These are phyloP conservation scores for Lasiosphaeris hirsuta DNA, from an alignment of 495 filamentous ascomycete genomes.

Conservation along the genomic window DNA sequence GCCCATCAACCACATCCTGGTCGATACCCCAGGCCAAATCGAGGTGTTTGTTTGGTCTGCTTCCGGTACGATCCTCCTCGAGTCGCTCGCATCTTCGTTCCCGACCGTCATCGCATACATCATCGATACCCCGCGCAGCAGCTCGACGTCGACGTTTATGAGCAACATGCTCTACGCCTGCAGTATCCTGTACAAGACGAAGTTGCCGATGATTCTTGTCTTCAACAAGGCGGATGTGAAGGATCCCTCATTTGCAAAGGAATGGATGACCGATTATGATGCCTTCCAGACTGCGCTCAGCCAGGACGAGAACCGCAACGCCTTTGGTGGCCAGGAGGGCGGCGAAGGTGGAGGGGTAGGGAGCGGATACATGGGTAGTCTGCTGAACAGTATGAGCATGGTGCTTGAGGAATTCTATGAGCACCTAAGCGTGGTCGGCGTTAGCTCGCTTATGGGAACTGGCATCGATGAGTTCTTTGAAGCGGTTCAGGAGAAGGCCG, in stretches of 20 bases:
- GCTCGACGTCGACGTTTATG: conserved; percentile 95
- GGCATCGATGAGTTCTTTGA: conserved; percentile 92
- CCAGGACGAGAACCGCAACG: conserved; percentile 72
- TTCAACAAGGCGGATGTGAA: conserved; percentile 98
- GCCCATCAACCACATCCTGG: conserved; percentile 76
- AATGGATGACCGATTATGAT: conserved; percentile 99
- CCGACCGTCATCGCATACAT: conserved; percentile 96
- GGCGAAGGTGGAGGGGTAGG: conserved; percentile 57
- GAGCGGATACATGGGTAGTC: conserved; percentile 93
- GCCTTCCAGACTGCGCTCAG: conserved; percentile 85
- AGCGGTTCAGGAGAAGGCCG: conserved; percentile 77
- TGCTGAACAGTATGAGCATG: conserved; percentile 95
- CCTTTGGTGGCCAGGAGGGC: conserved; percentile 72
- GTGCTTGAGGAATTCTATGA: conserved; percentile 98
- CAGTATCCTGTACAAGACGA: conserved; percentile 97
- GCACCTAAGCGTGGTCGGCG: conserved; percentile 85
- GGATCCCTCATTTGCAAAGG: conserved; percentile 86
- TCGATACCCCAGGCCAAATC: conserved; percentile 96
- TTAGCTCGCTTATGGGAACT: conserved; percentile 88
- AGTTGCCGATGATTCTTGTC: conserved; percentile 94
- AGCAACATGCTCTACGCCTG: conserved; percentile 99
- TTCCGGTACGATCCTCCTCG: conserved; percentile 86
- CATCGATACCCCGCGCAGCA: conserved; percentile 91
- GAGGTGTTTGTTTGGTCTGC: conserved; percentile 99
- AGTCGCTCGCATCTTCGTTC: conserved; percentile 86